Percentiles rank a stretch among this genome's conserved stretches.
Evolutionary conservation across 2,329 filamentous ascomycete genomes (phyloP).

Genomic region (Colletotrichum sublineola): DNA sequence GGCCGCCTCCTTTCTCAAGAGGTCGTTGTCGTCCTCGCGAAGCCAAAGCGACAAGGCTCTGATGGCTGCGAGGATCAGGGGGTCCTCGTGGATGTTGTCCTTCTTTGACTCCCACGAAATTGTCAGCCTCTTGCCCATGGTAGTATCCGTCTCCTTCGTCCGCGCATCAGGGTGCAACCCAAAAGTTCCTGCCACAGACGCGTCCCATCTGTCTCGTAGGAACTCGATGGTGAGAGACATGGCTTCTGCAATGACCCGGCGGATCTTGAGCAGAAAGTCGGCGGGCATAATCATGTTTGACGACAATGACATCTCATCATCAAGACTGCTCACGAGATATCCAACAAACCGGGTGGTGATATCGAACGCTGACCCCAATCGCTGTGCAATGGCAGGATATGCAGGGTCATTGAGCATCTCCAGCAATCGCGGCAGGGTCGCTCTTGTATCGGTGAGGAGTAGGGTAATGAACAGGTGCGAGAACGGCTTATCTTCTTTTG

Average conservation of each 20-base stretch:
- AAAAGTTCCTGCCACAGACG: conserved; percentile 71
- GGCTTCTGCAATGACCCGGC: conserved; percentile 72
- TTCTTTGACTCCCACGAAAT: conserved; percentile 71
- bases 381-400: conserved; percentile 64
- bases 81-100: conserved; percentile 64
- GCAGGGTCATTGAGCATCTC: conserved; percentile 67
- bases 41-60: conserved; percentile 74
- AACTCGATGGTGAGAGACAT: conserved; percentile 74
- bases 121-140: conserved; percentile 60
- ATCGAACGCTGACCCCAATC: conserved; percentile 73
- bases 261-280: conserved; percentile 72
- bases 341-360: conserved; percentile 72
- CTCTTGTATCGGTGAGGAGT: conserved; percentile 75
- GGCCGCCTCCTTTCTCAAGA: conserved; percentile 67
- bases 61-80: conserved; percentile 70
- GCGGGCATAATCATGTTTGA: conserved; percentile 63
- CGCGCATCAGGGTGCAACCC: conserved; percentile 72
- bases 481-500: conserved; percentile 63
- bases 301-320: conserved; percentile 56
- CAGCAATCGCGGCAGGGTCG: conserved; percentile 72
- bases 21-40: conserved; percentile 75
- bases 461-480: conserved; percentile 74
- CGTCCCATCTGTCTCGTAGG: conserved; percentile 78
- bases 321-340: conserved; percentile 67
- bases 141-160: conserved; percentile 57